Base-by-base conservation (phyloP, 2,329 filamentous ascomycete species). In the Claviceps pusilla region DNA sequence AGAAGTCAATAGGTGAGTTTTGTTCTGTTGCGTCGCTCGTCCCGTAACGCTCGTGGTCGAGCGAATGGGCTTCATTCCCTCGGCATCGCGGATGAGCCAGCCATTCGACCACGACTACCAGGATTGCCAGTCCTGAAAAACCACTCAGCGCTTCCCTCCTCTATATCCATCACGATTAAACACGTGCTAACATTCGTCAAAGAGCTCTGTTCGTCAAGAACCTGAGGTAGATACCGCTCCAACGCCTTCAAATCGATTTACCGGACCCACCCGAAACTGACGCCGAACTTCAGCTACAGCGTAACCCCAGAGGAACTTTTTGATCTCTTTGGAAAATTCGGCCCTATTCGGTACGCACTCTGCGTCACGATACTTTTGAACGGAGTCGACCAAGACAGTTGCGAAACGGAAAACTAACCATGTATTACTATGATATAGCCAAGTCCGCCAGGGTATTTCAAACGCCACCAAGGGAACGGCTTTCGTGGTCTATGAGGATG, bases 171-270 rank as follows among this genome's bases (percentile, higher is more conserved):
- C 45, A 51, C 39, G 24, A 24, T 52, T 50, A 37, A 24, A 49
- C n/a, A n/a, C 39, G 57, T 59, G 57, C 70, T 73, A 62, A 73
- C 69, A 29, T 4, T 54, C 50, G 5, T 53, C 50, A 59, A 63
- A 95, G 91, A 84, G 91, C 93, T 85, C 87, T 98, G 78, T 97
- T 97, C 82, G 91, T 97, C 68, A 97, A 97, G 88, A 97, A 98
- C 82, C 82, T 97, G 77, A 95, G 87, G 89, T 94, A 73, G 63
- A 35, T 50, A 31, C 33, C 33, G 43, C 53, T 47, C 35, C 24
- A n/a, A 37, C n/a, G 39, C 35, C 52, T 9, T 24, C 42, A 41
- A 41, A 11, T n/a, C 41, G 51, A 47, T 41, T 33, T 42, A 41
- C 16, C 35, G 43, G 39, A 31, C 35, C 9, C 43, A 7, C 10